Evolutionary conservation across 805 yeast genomes (phyloP).

Genomic region (Zygoascus tannicola): DNA sequence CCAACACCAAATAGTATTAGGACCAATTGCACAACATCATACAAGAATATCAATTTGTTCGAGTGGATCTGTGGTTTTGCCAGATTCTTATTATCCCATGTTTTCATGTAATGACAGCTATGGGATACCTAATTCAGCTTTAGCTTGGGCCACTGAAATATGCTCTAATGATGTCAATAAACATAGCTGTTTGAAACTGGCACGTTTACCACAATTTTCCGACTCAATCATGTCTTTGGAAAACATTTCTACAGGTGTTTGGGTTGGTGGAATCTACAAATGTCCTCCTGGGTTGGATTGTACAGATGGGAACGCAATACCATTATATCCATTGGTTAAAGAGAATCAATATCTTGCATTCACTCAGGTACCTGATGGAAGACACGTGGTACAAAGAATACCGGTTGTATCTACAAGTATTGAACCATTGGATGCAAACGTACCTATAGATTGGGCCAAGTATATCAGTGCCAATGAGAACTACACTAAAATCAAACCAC

Average conservation of each 20-base stretch:
- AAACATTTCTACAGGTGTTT: slow-evolving; percentile 9
- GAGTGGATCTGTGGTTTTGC: background rate
- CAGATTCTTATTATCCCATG: background rate
- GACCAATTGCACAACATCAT: background rate
- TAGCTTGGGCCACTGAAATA: slow-evolving; percentile 17
- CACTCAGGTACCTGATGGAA: slow-evolving; percentile 11
- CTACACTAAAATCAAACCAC: too few relatives aligned
- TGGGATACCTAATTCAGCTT: background rate
- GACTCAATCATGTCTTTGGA: background rate
- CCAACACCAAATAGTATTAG: slow-evolving; percentile 14
- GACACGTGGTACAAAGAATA: slow-evolving; percentile 9
- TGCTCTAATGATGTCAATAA: slow-evolving; percentile 6
- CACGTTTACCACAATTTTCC: slow-evolving; percentile 13
- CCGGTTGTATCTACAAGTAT: slow-evolving; percentile 11
- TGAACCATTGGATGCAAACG: background rate
- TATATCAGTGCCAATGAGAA: slow-evolving; percentile 10
- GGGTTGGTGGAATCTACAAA: slow-evolving; percentile 20
- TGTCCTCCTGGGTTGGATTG: slow-evolving; percentile 15
- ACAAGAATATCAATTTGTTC: slow-evolving; percentile 4
- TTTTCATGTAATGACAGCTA: slow-evolving; percentile 1
- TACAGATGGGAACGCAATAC: slow-evolving; percentile 11
- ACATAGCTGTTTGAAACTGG: slow-evolving; percentile 16
- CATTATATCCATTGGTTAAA: slow-evolving; percentile 14
- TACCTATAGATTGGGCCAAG: slow-evolving; percentile 10
- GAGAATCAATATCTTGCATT: slow-evolving; percentile 15